These are phyloP conservation scores for Trichomonascus vanleenenianus DNA, from an alignment of 805 yeast genomes.

Conservation along the genomic window DNA sequence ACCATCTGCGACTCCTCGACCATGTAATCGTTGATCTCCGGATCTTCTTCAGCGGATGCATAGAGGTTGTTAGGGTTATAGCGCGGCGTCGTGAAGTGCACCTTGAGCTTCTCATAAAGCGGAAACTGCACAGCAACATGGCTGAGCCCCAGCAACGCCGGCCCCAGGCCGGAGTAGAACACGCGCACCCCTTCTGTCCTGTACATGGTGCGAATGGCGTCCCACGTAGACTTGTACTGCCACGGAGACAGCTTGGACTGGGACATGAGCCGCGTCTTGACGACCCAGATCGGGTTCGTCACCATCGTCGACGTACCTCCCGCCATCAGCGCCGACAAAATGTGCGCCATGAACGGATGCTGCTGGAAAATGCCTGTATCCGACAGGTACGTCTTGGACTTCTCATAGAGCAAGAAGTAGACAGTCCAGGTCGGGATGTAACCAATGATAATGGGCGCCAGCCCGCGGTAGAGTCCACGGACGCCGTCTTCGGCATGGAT, in stretches of 20 bases:
- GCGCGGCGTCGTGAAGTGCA: conserved; percentile 33
- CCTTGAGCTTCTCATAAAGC: conserved; percentile 74
- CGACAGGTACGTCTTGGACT: conserved; percentile 51
- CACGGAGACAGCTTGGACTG: conserved; percentile 28
- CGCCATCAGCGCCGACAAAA: conserved; percentile 69
- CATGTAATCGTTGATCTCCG: too few species aligned
- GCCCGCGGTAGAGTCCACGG: conserved; percentile 79
- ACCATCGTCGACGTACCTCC: conserved; percentile 78
- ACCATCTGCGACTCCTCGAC: conserved; percentile 17
- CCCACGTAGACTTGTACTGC: conserved; percentile 67
- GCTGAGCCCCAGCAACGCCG: conserved; percentile 80
- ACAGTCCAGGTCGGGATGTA: conserved; percentile 98
- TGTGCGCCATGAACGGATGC: conserved; percentile 25
- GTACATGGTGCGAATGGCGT: conserved; percentile 78
- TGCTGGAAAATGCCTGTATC: conserved; percentile 22
- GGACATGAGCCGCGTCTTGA: conserved; percentile 88
- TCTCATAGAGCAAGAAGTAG: conserved; percentile 84
- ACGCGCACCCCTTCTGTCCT: conserved; percentile 69
- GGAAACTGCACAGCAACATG: conserved; percentile 98
- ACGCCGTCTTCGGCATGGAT: conserved; percentile 74
- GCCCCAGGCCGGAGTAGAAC: conserved; percentile 83
- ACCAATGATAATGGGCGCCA: conserved; percentile 87
- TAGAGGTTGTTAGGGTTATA: too few species aligned
- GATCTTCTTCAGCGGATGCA: too few species aligned
- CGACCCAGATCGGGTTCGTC: conserved; percentile 97